Evolutionary conservation across 1,284 basidiomycete species (phyloP).

Genomic region (Trichosporon ovoides): DNA sequence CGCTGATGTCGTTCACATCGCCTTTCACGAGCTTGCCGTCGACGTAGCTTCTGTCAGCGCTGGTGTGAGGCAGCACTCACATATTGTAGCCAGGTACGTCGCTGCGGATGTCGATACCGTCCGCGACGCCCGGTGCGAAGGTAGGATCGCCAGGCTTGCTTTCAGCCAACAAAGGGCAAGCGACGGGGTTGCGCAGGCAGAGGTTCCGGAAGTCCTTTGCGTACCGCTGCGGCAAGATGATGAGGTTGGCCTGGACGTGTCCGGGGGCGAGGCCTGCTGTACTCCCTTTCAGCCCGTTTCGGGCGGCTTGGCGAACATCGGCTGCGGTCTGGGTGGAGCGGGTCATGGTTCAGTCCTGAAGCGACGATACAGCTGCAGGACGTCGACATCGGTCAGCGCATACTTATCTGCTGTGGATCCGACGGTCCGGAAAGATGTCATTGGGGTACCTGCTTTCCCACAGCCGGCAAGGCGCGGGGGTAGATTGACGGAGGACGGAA

Average conservation of each 20-base stretch:
- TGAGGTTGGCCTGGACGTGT: conserved; percentile 39
- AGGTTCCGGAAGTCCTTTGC: conserved; percentile 37
- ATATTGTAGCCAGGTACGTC: conserved; percentile 36
- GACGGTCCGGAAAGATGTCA: too few relatives aligned
- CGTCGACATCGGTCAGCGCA: too few relatives aligned
- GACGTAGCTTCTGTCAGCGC: conserved; percentile 16
- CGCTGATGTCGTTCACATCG: conserved; percentile 19
- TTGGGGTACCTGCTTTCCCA: too few relatives aligned
- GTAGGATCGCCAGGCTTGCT: conserved; percentile 22
- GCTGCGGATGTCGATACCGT: conserved; percentile 31
- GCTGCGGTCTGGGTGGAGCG: neutral
- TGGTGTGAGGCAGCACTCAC: conserved; percentile 5
- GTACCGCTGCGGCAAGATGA: conserved; percentile 31
- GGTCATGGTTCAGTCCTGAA: neutral
- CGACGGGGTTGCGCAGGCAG: conserved; percentile 38
- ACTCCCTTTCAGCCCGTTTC: conserved; percentile 5
- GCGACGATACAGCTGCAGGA: too few relatives aligned
- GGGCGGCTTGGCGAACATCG: conserved; percentile 7
- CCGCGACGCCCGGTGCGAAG: conserved; percentile 24
- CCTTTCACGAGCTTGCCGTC: conserved; percentile 19
- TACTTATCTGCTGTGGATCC: too few relatives aligned
- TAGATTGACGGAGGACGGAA: too few relatives aligned
- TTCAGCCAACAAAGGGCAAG: conserved; percentile 38
- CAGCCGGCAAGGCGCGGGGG: too few relatives aligned
- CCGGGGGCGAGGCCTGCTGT: conserved; percentile 24